These are phyloP conservation scores for Cercospora sp. DNA, from an alignment of 2,329 filamentous ascomycete genomes.

Conservation along the genomic window DNA sequence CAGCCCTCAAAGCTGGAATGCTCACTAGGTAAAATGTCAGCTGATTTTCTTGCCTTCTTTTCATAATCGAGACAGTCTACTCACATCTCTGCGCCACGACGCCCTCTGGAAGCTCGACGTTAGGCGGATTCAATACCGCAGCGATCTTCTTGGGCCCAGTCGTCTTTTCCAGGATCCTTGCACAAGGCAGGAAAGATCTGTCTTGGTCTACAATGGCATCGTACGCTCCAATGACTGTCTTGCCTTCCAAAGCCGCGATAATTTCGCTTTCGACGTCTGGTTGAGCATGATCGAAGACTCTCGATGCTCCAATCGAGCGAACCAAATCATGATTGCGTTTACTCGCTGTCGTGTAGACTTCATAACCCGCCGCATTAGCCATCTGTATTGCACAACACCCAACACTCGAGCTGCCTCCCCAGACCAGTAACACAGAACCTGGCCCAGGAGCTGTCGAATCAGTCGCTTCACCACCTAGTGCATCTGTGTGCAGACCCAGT, in stretches of 20 bases:
- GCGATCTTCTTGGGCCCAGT: neutral
- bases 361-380: neutral
- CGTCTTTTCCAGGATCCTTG: neutral
- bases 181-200: neutral
- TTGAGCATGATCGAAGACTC: neutral
- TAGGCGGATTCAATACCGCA: neutral
- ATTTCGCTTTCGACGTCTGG: neutral
- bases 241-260: neutral
- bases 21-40: constrained; percentile 7
- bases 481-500: neutral
- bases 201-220: neutral
- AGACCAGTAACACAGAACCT: neutral
- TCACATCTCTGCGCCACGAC: neutral
- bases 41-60: neutral
- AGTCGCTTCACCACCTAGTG: neutral
- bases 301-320: neutral
- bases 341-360: neutral
- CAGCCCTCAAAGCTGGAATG: constrained; percentile 16
- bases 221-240: neutral
- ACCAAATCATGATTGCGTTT: neutral
- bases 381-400: neutral
- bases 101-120: neutral
- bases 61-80: neutral
- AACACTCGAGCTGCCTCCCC: neutral
- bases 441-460: neutral